Evolutionary conservation across 2,329 filamentous ascomycete species (phyloP).

Genomic region (Cladophialophora bantiana): DNA sequence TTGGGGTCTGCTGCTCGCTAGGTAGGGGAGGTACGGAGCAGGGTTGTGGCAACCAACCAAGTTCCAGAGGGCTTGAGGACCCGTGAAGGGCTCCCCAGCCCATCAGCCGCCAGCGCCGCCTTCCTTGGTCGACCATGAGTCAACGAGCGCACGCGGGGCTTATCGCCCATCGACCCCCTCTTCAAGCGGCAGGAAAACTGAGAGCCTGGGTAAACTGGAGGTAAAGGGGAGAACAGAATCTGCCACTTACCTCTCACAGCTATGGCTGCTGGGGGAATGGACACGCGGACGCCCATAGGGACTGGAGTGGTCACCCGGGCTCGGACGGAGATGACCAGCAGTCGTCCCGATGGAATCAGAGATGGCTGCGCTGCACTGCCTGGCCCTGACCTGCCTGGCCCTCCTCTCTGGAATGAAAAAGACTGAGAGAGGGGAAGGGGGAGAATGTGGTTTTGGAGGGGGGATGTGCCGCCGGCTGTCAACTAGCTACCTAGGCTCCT

Average conservation of each 20-base stretch:
- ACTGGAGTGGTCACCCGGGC: not conserved
- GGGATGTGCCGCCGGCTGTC: no score
- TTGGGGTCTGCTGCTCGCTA: not conserved
- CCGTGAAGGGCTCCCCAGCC: conserved; percentile 2
- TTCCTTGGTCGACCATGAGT: not conserved
- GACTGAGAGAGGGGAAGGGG: no score
- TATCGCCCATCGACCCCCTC: not conserved
- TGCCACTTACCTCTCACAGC: not conserved
- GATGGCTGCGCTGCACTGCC: no score
- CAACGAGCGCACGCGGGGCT: conserved; percentile 9
- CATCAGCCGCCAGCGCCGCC: conserved; percentile 6
- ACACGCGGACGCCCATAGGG: conserved; percentile 11
- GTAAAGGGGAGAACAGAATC: not conserved
- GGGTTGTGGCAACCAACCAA: conserved; percentile 10
- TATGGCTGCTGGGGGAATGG: not conserved
- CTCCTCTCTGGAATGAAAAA: no score
- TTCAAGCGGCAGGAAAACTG: not conserved
- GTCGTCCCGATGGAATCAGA: no score
- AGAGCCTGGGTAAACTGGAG: not conserved
- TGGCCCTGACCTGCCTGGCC: no score
- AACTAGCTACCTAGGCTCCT: no score
- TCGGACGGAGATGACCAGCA: no score
- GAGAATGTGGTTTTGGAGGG: no score
- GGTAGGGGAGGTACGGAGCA: conserved; percentile 2
- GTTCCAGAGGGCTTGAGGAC: not conserved